phyloP scores from a whole-genome alignment of 2,329 filamentous ascomycete species.

The Didymellaceae sp. region DNA sequence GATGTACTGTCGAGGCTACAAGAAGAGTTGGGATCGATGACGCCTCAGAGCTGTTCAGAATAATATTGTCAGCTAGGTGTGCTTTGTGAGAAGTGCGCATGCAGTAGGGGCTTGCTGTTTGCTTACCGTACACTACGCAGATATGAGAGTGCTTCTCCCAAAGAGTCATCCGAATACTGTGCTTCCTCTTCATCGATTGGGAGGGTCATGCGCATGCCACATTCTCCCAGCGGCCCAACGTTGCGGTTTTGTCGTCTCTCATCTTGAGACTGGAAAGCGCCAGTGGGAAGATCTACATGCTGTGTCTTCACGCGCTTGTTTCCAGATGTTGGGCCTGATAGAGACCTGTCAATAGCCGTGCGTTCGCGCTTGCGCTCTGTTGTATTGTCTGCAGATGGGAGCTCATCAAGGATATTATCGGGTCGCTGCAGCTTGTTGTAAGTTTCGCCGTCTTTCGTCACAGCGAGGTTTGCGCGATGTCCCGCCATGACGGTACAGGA shows the following conservation, averaged over 20 bases:
- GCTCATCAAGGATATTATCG: slow-evolving; percentile 30
- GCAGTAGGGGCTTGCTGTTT: neutral
- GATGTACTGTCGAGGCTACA: slow-evolving; percentile 58
- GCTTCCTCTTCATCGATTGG: slow-evolving; percentile 29
- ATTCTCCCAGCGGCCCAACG: slow-evolving; percentile 20
- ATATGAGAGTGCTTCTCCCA: slow-evolving; percentile 42
- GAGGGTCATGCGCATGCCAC: slow-evolving; percentile 40
- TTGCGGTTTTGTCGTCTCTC: slow-evolving; percentile 13
- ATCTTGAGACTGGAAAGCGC: neutral
- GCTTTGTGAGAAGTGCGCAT: neutral
- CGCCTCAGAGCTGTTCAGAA: slow-evolving; percentile 71
- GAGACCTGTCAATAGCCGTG: slow-evolving; percentile 9
- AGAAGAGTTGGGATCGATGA: slow-evolving; percentile 74
- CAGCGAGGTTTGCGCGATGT: slow-evolving; percentile 34
- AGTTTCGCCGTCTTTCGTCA: slow-evolving; percentile 42
- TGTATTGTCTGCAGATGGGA: slow-evolving; percentile 1
- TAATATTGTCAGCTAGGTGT: slow-evolving; percentile 21
- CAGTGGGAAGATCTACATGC: neutral
- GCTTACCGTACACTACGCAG: slow-evolving; percentile 45
- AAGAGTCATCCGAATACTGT: slow-evolving; percentile 37
- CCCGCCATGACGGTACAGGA: slow-evolving; percentile 29
- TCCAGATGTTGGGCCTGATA: slow-evolving; percentile 1
- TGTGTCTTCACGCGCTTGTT: slow-evolving; percentile 25
- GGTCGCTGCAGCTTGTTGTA: slow-evolving; percentile 49
- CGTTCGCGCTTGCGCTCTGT: slow-evolving; percentile 35